Percentiles rank a stretch among this genome's conserved stretches.
Evolutionary conservation across 495 filamentous ascomycete species (phyloP).

Genomic region (Coniosporium apollinis): DNA sequence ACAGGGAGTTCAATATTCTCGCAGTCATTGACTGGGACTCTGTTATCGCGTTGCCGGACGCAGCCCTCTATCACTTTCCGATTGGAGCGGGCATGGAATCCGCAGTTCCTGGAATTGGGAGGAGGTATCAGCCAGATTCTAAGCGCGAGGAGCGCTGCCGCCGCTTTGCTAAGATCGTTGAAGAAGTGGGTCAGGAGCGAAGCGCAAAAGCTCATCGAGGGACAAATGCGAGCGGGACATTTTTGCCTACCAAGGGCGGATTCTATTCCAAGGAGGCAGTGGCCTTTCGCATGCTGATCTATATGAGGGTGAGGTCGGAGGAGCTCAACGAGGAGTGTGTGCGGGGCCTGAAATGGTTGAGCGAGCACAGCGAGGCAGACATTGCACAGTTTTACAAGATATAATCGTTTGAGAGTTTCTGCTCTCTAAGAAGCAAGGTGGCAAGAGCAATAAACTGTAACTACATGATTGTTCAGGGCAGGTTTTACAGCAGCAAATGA

Average conservation of each 20-base stretch:
- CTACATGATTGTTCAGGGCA: too few species aligned
- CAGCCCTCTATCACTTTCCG: neutral
- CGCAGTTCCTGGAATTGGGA: neutral
- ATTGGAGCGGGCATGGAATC: neutral
- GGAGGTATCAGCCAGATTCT: neutral
- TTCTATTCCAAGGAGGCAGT: neutral
- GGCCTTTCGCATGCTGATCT: neutral
- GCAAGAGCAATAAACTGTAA: too few species aligned
- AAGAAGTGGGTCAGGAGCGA: neutral
- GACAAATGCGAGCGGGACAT: neutral
- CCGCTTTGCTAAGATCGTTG: neutral
- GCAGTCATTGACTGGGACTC: slow-evolving; percentile 21
- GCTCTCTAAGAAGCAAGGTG: too few species aligned
- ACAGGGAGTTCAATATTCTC: slow-evolving; percentile 14
- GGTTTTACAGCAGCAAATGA: too few species aligned
- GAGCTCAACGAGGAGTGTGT: neutral
- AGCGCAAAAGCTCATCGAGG: neutral
- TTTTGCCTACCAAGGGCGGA: neutral
- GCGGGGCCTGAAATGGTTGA: neutral
- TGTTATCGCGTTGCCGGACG: neutral
- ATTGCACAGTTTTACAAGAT: neutral
- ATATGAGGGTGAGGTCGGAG: neutral
- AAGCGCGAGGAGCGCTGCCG: neutral
- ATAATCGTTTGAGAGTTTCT: too few species aligned
- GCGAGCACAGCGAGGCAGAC: neutral